phyloP scores from a whole-genome alignment of 1,284 basidiomycete species.

The Lentinus polychrous region DNA sequence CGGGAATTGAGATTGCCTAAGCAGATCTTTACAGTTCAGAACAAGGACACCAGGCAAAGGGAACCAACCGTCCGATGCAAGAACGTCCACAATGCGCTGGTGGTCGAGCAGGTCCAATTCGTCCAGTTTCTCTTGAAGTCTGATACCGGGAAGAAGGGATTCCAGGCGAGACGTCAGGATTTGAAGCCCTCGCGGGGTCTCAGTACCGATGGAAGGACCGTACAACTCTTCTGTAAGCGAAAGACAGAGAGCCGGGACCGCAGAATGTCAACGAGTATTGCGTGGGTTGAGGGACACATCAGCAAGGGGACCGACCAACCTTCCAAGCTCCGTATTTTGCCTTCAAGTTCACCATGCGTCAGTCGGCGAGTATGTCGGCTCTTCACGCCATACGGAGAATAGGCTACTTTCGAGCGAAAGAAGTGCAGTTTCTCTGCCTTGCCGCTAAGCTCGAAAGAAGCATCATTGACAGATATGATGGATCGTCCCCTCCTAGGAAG shows the following conservation, averaged over 20 bases:
- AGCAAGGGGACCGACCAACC: slow-evolving; percentile 13
- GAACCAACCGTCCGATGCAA: slow-evolving; percentile 33
- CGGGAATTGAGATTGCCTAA: slow-evolving; percentile 19
- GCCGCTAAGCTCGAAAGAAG: slow-evolving; percentile 38
- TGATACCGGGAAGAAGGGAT: slow-evolving; percentile 36
- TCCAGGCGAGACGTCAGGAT: slow-evolving; percentile 33
- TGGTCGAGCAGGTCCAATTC: slow-evolving; percentile 27
- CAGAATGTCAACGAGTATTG: neutral
- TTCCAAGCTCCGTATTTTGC: slow-evolving; percentile 22
- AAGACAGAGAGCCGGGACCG: neutral
- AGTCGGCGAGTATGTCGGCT: neutral
- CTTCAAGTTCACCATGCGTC: neutral
- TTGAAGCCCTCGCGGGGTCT: slow-evolving; percentile 32
- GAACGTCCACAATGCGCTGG: slow-evolving; percentile 37
- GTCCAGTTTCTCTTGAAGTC: slow-evolving; percentile 35
- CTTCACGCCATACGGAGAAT: neutral
- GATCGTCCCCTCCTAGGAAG: slow-evolving; percentile 35
- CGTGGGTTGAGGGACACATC: slow-evolving; percentile 4
- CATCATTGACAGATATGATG: slow-evolving; percentile 32
- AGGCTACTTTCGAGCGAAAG: slow-evolving; percentile 10
- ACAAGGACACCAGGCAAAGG: neutral
- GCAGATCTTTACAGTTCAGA: neutral
- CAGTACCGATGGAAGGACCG: slow-evolving; percentile 35
- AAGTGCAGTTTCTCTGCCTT: slow-evolving; percentile 32
- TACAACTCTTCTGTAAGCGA: slow-evolving; percentile 29